Percentiles rank a stretch among this genome's conserved stretches.
Conservation (phyloP, 768 basidiomycete genomes). For the Leccinum incarnatum region DNA sequence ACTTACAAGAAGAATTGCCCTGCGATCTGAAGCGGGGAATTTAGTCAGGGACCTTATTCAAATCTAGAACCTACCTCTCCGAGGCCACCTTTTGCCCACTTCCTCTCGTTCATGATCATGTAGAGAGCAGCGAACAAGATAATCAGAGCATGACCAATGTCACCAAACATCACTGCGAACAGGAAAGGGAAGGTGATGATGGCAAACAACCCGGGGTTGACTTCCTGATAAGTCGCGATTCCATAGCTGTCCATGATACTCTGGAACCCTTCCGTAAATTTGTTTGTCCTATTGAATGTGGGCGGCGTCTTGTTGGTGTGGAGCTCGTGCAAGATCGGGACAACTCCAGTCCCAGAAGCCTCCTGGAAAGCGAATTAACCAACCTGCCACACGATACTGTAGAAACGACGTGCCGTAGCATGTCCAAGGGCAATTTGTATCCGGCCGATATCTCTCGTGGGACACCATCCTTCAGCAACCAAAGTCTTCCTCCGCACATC, state of each 20-base stretch:
- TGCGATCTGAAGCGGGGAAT: slow-evolving; percentile 51
- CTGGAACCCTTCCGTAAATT: slow-evolving; percentile 96
- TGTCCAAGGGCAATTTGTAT: slow-evolving; percentile 87
- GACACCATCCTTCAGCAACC: slow-evolving; percentile 97
- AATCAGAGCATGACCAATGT: slow-evolving; percentile 93
- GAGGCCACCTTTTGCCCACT: slow-evolving; percentile 67
- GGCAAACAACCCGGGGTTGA: slow-evolving; percentile 94
- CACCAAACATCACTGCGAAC: slow-evolving; percentile 99
- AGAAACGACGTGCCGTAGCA: slow-evolving; percentile 64
- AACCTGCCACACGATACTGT: background rate
- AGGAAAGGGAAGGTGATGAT: slow-evolving; percentile 95
- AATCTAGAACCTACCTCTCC: slow-evolving; percentile 56
- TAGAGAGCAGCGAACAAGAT: slow-evolving; percentile 71
- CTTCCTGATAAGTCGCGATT: slow-evolving; percentile 90
- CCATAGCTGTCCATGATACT: slow-evolving; percentile 98
- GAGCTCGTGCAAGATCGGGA: slow-evolving; percentile 89
- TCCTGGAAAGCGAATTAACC: slow-evolving; percentile 43
- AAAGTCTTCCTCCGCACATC: slow-evolving; percentile 92
- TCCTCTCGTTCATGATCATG: slow-evolving; percentile 87
- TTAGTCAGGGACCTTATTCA: slow-evolving; percentile 11
- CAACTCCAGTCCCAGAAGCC: slow-evolving; percentile 88
- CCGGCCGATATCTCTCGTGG: slow-evolving; percentile 81
- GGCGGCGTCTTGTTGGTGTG: slow-evolving; percentile 90
- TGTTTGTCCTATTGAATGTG: slow-evolving; percentile 92
- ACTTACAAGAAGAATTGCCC: slow-evolving; percentile 93